A percentile compares a stretch with the other conserved stretches of the same genome.
Evolutionary conservation across 768 basidiomycete species (phyloP).

Genomic region (Tylopilus balloui): DNA sequence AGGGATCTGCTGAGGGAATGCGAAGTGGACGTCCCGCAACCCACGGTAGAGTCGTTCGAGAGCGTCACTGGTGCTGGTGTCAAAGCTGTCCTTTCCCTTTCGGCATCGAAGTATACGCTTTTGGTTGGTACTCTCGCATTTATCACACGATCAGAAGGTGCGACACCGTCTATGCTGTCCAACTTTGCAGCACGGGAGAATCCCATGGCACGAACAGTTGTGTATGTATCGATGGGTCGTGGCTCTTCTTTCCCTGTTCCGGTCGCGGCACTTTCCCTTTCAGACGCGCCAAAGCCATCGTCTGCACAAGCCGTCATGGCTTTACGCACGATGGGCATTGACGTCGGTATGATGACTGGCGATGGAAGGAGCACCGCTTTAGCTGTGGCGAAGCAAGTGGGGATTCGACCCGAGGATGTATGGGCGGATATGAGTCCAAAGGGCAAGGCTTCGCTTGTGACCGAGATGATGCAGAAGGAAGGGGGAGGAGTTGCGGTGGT

Average conservation of each 20-base stretch:
- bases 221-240: slow-evolving; percentile 70
- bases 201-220: slow-evolving; percentile 72
- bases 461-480: slow-evolving; percentile 71
- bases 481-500: slow-evolving; percentile 91
- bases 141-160: slow-evolving; percentile 50
- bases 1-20: slow-evolving; percentile 51
- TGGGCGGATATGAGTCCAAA: slow-evolving; percentile 94
- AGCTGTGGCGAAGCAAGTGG: slow-evolving; percentile 87
- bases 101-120: slow-evolving; percentile 51
- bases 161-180: slow-evolving; percentile 50
- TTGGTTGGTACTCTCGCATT: slow-evolving; percentile 77
- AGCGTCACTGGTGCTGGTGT: slow-evolving; percentile 89
- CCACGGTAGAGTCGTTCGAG: slow-evolving; percentile 70
- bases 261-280: slow-evolving; percentile 75
- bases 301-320: slow-evolving; percentile 79
- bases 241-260: slow-evolving; percentile 44
- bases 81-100: slow-evolving; percentile 57
- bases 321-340: slow-evolving; percentile 84
- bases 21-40: slow-evolving; percentile 42
- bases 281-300: slow-evolving; percentile 84
- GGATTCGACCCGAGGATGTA: slow-evolving; percentile 77
- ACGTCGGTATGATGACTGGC: slow-evolving; percentile 92
- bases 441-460: slow-evolving; percentile 85
- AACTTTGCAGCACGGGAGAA: slow-evolving; percentile 71
- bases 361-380: slow-evolving; percentile 82